A percentile compares a stretch with the other conserved stretches of the same genome.
phyloP scores from a whole-genome alignment of 805 yeast species.

The Brettanomyces anomalus region DNA sequence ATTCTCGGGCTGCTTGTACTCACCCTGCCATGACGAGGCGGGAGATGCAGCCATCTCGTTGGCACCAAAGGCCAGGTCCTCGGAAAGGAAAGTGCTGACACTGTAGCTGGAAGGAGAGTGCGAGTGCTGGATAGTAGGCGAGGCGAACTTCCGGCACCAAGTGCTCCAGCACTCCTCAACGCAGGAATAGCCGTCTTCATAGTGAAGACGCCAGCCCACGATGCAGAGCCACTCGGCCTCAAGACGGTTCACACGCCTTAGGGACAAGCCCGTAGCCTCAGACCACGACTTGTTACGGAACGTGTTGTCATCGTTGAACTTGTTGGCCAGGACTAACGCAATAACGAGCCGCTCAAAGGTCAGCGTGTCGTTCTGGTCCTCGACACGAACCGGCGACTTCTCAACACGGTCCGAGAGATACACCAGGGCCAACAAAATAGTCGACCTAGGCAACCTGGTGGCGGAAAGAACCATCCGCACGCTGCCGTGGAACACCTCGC shows the following conservation, averaged over 20 bases:
- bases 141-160: constrained; percentile 25
- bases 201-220: constrained; percentile 24
- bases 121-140: background rate
- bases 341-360: constrained; percentile 53
- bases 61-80: background rate
- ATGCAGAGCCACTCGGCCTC: constrained; percentile 47
- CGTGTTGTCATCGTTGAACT: constrained; percentile 93
- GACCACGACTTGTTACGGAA: constrained; percentile 94
- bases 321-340: constrained; percentile 78
- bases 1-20: background rate
- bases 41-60: background rate
- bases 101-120: background rate
- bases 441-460: constrained; percentile 78
- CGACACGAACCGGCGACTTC: constrained; percentile 23
- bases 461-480: constrained; percentile 68
- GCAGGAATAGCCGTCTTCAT: constrained; percentile 22
- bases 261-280: constrained; percentile 80
- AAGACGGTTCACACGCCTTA: constrained; percentile 47
- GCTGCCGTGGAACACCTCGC: constrained; percentile 45
- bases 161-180: constrained; percentile 29
- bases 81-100: background rate
- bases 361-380: constrained; percentile 22
- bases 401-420: constrained; percentile 55
- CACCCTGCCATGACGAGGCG: background rate
- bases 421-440: constrained; percentile 72